Percentiles rank a stretch among this genome's conserved stretches.
phyloP scores from a whole-genome alignment of 2,329 filamentous ascomycete genomes.

The Fusarium sp. region DNA sequence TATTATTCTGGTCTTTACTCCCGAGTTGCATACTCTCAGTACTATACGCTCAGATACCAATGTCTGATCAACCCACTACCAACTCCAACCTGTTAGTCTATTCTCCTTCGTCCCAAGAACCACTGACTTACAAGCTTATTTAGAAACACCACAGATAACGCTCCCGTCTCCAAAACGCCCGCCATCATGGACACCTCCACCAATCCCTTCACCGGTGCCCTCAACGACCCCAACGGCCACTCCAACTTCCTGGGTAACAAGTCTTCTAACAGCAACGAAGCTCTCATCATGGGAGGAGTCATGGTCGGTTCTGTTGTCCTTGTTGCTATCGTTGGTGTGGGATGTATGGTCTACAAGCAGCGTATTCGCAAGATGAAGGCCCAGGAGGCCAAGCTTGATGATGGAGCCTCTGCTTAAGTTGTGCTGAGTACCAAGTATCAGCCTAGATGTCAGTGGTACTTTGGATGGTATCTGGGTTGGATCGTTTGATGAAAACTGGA shows the following conservation, averaged over 20 bases:
- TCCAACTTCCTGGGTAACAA: neutral
- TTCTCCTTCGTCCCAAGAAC: neutral
- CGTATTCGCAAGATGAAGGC: conserved; percentile 10
- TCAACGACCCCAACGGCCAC: neutral
- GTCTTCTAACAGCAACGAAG: neutral
- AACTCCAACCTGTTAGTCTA: conserved; percentile 9
- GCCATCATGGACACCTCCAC: conserved; percentile 30
- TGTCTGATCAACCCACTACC: neutral
- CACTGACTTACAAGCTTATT: conserved; percentile 3
- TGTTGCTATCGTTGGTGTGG: conserved; percentile 4
- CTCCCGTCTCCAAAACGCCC: neutral
- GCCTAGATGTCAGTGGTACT: neutral
- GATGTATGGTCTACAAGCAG: conserved; percentile 18
- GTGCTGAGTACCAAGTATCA: no score
- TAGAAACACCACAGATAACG: neutral
- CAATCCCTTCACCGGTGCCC: conserved; percentile 3
- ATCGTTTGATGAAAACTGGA: neutral
- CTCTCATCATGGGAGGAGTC: conserved; percentile 15
- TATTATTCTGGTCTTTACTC: neutral
- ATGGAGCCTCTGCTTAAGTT: conserved; percentile 6
- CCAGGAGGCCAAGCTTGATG: conserved; percentile 11
- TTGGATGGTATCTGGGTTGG: neutral
- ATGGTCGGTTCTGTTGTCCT: conserved; percentile 21
- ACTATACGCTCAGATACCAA: neutral
- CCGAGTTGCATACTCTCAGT: neutral